phyloP scores from a whole-genome alignment of 495 filamentous ascomycete genomes.

The Cercophora sp. region DNA sequence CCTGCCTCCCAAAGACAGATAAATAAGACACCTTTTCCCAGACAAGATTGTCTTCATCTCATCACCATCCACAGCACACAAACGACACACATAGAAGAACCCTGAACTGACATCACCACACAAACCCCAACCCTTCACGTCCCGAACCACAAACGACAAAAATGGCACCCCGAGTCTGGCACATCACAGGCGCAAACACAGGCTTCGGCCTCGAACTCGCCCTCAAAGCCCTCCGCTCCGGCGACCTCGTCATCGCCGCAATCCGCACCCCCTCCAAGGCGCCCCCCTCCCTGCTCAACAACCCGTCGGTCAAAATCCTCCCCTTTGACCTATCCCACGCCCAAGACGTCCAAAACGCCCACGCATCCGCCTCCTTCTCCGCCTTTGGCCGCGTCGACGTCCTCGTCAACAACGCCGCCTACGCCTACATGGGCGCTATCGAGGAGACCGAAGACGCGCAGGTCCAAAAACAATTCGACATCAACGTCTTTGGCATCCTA shows the following conservation, averaged over 20 bases:
- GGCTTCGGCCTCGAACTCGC: slow-evolving; percentile 49
- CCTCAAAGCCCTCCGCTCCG: slow-evolving; percentile 36
- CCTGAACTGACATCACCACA: not conserved
- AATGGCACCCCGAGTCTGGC: slow-evolving; percentile 25
- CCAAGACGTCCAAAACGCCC: slow-evolving; percentile 8
- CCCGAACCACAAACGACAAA: not conserved
- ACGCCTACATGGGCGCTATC: slow-evolving; percentile 38
- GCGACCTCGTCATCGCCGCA: slow-evolving; percentile 46
- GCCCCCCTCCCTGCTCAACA: slow-evolving; percentile 29
- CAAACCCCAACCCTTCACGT: not conserved
- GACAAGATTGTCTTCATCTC: not conserved
- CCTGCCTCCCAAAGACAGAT: not conserved
- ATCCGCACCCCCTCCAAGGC: slow-evolving; percentile 18
- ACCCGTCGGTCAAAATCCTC: slow-evolving; percentile 29
- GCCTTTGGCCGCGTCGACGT: slow-evolving; percentile 46
- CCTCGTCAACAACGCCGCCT: slow-evolving; percentile 49
- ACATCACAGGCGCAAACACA: slow-evolving; percentile 52
- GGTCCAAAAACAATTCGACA: slow-evolving; percentile 29
- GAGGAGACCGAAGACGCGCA: slow-evolving; percentile 34
- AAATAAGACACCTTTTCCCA: not conserved
- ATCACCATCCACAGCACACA: not conserved
- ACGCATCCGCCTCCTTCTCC: slow-evolving; percentile 27
- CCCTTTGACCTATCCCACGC: slow-evolving; percentile 4
- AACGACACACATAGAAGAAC: not conserved
- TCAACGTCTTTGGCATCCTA: slow-evolving; percentile 46